phyloP scores from a whole-genome alignment of 148 eudicot genomes.

The Camellia lanceoleosa region DNA sequence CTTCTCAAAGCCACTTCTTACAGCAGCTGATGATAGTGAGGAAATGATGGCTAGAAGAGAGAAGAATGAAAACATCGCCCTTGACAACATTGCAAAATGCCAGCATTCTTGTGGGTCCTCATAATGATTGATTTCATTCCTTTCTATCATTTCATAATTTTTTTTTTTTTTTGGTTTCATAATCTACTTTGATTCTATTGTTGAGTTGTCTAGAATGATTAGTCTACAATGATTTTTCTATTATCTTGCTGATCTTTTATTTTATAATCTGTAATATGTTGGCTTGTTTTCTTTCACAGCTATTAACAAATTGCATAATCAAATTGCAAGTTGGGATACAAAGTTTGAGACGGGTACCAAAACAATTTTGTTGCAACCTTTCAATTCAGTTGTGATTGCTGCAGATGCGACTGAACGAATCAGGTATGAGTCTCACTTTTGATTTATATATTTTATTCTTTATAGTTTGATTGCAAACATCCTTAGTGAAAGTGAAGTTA shows the following conservation, averaged over 20 bases:
- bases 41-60: slow-evolving; percentile 69
- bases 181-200: background rate
- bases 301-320: slow-evolving; percentile 68
- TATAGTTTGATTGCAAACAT: background rate
- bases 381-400: slow-evolving; percentile 79
- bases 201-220: background rate
- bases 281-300: slow-evolving; percentile 39
- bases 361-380: slow-evolving; percentile 74
- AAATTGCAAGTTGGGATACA: slow-evolving; percentile 97
- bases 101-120: slow-evolving; percentile 71
- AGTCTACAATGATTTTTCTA: background rate
- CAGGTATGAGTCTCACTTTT: slow-evolving; percentile 43
- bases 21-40: slow-evolving; percentile 75
- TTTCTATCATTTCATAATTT: background rate
- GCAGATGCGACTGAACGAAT: slow-evolving; percentile 83
- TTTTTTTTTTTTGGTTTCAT: background rate
- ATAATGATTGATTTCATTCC: background rate
- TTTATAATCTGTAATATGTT: slow-evolving; percentile 5
- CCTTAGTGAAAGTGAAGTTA: too few species aligned
- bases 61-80: slow-evolving; percentile 69
- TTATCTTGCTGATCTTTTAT: background rate
- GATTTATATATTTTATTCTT: background rate
- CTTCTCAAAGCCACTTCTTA: slow-evolving; percentile 93
- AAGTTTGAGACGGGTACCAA: slow-evolving; percentile 79
- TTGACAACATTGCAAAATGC: slow-evolving; percentile 77